Evolutionary conservation across 2,329 filamentous ascomycete species (phyloP), one percentile per base, ranked within the genome.

Genomic region (Fusarium humuli): DNA sequence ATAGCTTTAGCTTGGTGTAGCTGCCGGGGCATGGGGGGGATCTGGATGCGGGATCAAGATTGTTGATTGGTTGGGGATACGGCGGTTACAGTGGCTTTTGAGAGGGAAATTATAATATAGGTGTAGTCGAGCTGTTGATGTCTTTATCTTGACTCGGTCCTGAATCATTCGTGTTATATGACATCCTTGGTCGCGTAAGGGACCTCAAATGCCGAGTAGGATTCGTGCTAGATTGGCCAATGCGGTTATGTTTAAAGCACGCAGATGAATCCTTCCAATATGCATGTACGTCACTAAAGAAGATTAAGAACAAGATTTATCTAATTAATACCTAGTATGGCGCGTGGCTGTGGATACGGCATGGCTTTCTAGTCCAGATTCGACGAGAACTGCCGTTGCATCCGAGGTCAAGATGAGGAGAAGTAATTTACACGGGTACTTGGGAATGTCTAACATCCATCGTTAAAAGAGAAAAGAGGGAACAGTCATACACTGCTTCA

Each of bases 281-380:
- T 48, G 32, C 25, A 45, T 66, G 46, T 67, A 50, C 67, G 48
- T 67, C 62, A 59, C 46, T 32, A 44, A 30, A 25, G 29, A 58
- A 56, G 29, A 49, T 48, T 54, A 65, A 53, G 42, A 71, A 57
- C 48, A 64, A 54, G 58, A 61, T 61, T 50, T 54, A 27, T 27
- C 25, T 27, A 27, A 9, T 27, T 10, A 47, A 52, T 56, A 48
- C 30, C 30, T 30, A 47, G 41, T 13, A 46, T 44, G 49, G 63
- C 50, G 49, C 67, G 46, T 71, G 59, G 58, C 45, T 61, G 58
- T 71, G 67, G 63, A 69, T 54, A 57, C 46, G 29, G 18, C 48
- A 27, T 52, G 48, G 32, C 20, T 9, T 2, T 20, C 41, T 61
- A 40, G 48, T 40, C 47, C n/a, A 50, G 20, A 65, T 14, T 40